phyloP scores from a whole-genome alignment of 2,329 filamentous ascomycete genomes.

The Fusarium proliferatum region DNA sequence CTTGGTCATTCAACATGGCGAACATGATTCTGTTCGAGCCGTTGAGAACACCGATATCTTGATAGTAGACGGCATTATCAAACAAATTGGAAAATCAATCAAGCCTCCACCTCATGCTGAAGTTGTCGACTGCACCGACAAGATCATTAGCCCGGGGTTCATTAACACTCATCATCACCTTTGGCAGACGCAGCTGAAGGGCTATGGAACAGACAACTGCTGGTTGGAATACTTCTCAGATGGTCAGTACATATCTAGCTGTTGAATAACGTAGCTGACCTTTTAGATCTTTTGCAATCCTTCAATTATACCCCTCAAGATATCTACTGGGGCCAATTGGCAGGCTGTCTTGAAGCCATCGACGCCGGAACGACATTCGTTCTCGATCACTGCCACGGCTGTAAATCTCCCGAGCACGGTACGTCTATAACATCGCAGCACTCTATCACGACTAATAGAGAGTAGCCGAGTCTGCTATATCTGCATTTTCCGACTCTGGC shows the following conservation, averaged over 20 bases:
- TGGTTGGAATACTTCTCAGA: slow-evolving; percentile 2
- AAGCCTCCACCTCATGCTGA: neutral
- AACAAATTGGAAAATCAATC: neutral
- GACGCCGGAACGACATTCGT: slow-evolving; percentile 5
- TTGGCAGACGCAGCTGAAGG: slow-evolving; percentile 21
- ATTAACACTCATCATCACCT: slow-evolving; percentile 33
- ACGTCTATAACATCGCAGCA: accelerated
- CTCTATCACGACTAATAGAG: accelerated
- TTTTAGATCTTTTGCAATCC: neutral
- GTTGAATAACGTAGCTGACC: neutral
- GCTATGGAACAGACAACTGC: neutral
- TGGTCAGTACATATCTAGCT: neutral
- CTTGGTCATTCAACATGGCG: neutral
- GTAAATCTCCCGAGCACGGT: neutral
- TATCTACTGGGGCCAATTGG: slow-evolving; percentile 1
- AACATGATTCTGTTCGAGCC: neutral
- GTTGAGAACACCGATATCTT: neutral
- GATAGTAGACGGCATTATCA: neutral
- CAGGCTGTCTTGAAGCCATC: neutral
- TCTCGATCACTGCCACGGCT: neutral
- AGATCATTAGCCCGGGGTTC: slow-evolving; percentile 28
- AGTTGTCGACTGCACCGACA: slow-evolving; percentile 13
- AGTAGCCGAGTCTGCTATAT: neutral
- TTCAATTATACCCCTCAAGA: neutral
- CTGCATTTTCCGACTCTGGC: neutral